Evolutionary conservation across 768 basidiomycete species (phyloP).

Genomic region (Tylopilus sp.): DNA sequence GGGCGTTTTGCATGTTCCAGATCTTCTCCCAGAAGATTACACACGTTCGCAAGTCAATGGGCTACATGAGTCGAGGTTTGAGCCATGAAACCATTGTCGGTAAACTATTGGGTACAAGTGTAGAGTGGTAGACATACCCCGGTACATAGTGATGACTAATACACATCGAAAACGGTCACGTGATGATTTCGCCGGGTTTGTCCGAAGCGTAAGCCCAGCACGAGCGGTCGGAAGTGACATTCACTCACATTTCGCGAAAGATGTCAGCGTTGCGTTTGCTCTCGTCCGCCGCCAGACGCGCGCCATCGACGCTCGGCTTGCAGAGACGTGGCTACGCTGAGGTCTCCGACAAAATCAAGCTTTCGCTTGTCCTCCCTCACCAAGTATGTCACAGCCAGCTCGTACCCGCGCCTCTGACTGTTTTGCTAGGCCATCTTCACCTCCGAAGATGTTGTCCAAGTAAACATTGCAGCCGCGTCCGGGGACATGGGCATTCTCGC

Average conservation of each 20-base stretch:
- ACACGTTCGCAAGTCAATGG: conserved; percentile 31
- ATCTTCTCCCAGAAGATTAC: conserved; percentile 63
- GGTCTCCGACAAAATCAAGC: conserved; percentile 83
- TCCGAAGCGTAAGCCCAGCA: conserved; percentile 15
- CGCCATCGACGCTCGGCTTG: conserved; percentile 46
- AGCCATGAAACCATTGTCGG: conserved; percentile 11
- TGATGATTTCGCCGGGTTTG: conserved; percentile 27
- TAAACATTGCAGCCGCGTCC: conserved; percentile 89
- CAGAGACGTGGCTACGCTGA: conserved; percentile 90
- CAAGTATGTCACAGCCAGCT: conserved; percentile 55
- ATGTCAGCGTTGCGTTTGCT: conserved; percentile 80
- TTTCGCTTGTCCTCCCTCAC: conserved; percentile 93
- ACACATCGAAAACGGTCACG: conserved; percentile 13
- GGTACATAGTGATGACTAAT: neutral
- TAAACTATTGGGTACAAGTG: no score
- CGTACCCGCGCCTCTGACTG: conserved; percentile 11
- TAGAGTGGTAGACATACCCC: neutral
- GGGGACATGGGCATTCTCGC: conserved; percentile 99
- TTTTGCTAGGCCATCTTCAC: conserved; percentile 76
- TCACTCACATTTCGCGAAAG: conserved; percentile 18
- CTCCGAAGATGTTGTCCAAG: conserved; percentile 90
- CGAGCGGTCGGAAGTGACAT: neutral
- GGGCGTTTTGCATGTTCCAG: conserved; percentile 57
- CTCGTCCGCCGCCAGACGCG: conserved; percentile 59
- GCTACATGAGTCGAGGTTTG: conserved; percentile 26